phyloP scores from a whole-genome alignment of 2,329 filamentous ascomycete genomes.

The Paecilomyces formosus region DNA sequence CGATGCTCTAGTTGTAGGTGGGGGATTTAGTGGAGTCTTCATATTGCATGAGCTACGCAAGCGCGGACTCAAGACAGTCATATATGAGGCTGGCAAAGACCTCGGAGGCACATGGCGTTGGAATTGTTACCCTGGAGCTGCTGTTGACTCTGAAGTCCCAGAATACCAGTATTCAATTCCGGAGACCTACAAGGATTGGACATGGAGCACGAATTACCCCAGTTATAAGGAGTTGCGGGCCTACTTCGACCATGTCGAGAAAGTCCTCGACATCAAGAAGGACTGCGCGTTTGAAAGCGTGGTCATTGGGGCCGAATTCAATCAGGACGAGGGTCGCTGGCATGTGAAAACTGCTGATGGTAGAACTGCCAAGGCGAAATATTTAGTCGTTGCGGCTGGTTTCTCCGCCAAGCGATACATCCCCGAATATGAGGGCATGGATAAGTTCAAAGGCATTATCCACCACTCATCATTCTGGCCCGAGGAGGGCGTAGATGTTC shows the following conservation, averaged over 20 bases:
- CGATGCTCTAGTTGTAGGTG: slow-evolving; percentile 14
- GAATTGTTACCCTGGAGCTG: slow-evolving; percentile 47
- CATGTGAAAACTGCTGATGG: slow-evolving; percentile 37
- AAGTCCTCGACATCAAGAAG: slow-evolving; percentile 36
- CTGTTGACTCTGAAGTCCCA: slow-evolving; percentile 46
- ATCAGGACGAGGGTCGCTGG: slow-evolving; percentile 34
- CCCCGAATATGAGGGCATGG: slow-evolving; percentile 53
- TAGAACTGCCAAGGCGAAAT: slow-evolving; percentile 30
- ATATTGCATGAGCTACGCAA: slow-evolving; percentile 46
- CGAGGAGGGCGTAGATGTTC: slow-evolving; percentile 47
- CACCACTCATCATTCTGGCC: slow-evolving; percentile 58
- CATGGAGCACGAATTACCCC: slow-evolving; percentile 30
- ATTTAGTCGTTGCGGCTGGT: slow-evolving; percentile 40
- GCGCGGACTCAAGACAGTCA: slow-evolving; percentile 37
- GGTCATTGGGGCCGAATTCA: slow-evolving; percentile 35
- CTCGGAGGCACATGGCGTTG: slow-evolving; percentile 47
- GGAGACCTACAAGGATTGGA: slow-evolving; percentile 39
- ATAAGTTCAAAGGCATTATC: slow-evolving; percentile 51
- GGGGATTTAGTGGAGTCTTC: slow-evolving; percentile 30
- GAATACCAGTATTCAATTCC: slow-evolving; percentile 49
- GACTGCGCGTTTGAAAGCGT: slow-evolving; percentile 39
- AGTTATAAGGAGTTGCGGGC: slow-evolving; percentile 29
- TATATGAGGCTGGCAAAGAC: slow-evolving; percentile 46
- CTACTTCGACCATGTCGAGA: slow-evolving; percentile 43
- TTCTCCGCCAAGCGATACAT: slow-evolving; percentile 53